A percentile compares a stretch with the other conserved stretches of the same genome.
phyloP scores from a whole-genome alignment of 2,329 filamentous ascomycete species.

The Colletotrichum lupini region DNA sequence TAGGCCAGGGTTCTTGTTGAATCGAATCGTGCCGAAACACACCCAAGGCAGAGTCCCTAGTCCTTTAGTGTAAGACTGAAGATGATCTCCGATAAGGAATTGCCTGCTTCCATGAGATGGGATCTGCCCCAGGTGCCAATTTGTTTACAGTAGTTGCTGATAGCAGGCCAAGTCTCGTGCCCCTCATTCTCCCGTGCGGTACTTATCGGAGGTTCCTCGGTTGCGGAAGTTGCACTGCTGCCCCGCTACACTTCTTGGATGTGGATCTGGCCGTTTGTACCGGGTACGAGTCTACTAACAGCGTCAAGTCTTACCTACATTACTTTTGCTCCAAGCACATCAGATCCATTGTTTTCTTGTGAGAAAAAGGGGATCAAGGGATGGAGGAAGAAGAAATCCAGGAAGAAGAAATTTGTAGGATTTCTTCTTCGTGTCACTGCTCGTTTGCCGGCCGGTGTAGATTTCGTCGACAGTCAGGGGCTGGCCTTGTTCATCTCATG shows the following conservation, averaged over 20 bases:
- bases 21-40: background rate
- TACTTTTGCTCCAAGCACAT: background rate
- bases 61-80: background rate
- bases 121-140: background rate
- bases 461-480: background rate
- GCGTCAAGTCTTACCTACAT: background rate
- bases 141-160: background rate
- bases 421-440: background rate
- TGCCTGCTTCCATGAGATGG: background rate
- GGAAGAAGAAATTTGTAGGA: background rate
- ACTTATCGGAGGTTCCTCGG: conserved; percentile 9
- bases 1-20: background rate
- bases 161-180: background rate
- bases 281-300: background rate
- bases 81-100: background rate
- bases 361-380: background rate
- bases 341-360: background rate
- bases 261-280: background rate
- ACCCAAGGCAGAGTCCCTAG: background rate
- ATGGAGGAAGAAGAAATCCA: background rate
- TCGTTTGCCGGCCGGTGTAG: background rate
- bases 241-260: background rate
- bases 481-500: conserved; percentile 23
- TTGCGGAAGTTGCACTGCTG: background rate
- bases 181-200: background rate